Base-by-base conservation (phyloP, 179 eudicot genomes). In the Monotropa hypopitys region DNA sequence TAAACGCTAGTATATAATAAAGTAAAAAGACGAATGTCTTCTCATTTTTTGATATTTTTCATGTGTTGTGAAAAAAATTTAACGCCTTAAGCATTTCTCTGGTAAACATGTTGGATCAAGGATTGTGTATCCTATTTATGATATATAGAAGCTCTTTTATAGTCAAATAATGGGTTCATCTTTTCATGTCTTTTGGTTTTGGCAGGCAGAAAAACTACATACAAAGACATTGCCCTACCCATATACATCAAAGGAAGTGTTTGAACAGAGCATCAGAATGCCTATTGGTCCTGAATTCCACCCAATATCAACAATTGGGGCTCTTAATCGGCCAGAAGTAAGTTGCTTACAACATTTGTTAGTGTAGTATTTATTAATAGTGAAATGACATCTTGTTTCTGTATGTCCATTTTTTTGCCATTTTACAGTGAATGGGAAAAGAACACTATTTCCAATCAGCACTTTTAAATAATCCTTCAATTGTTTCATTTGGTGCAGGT, bases 241-340 rank as follows among this genome's bases (percentile, higher is more conserved):
- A 45, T 93, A 79, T 81, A 80, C 92, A 46, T 90, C 96, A 7
- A 51, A 85, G 76, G 99, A 88, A 71, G 92, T 84, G 65, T 91
- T 79, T 80, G 96, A 93, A 38, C 89, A 77, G 80, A 90, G 92
- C 84, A 89, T 81, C 28, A 87, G 98, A 26, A 91, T 90, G 92
- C 99, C 99, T 21, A 86, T 96, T 82, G 99, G 97, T 3, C 99
- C 99, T 59, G 98, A 93, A 78, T 96, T 79, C 35, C 91, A 93
- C 86, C 98, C 99, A 26, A 86, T 83, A 59, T 85, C 87, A 7
- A 77, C 89, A 50, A 69, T 85, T 81, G 86, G 91, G 74, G 94
- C 89, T 83, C 93, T 96, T 70, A 91, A 79, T 73, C 91, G 93
- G 21, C 99, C 99, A 66, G 98, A 90, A 62, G 99, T 96, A 65